Evolutionary conservation across 306 rosid species (phyloP), one percentile per base, ranked within the genome.

Genomic region (Cicer chorassanicum): DNA sequence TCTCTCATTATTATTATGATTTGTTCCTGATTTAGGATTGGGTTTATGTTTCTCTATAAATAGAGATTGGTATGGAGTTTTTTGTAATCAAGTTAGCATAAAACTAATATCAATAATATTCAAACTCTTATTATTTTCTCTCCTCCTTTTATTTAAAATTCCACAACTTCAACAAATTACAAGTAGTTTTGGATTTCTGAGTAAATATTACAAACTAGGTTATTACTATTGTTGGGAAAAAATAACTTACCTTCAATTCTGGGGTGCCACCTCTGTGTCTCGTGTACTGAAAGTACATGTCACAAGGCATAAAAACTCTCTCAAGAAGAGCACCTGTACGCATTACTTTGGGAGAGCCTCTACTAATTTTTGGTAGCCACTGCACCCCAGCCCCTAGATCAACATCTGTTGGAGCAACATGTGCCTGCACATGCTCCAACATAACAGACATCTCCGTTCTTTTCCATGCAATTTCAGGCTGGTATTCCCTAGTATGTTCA

Each of bases 381-480:
- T 95, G 99, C 82, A 95, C 83, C 48, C 99, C 99, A 67, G 99
- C 99, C 61, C 98, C 99, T 11, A 84, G 92, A 83, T 95, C 99
- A 89, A 95, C 98, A 89, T 95, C 99, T 42, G 98, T 95, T 55
- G 99, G 99, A 0, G 99, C 99, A 71, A 95, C 99, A 89, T 95
- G 99, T 80, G 99, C 99, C 82, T 95, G 98, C 64, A 95, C 99
- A 68, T 89, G 92, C 86, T 92, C 97, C 85, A 95, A 81, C 99
- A 95, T 95, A 70, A 89, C 96, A 43, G 99, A 90, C 72, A 85
- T 73, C 83, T 95, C 99, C 98, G 53, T 86, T 59, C 91, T 86
- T 73, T 86, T 89, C 99, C 99, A 95, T 18, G 89, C 85, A 88
- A 95, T 84, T 88, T 95, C 88, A 40, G 97, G 96, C 64, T 85